Evolutionary conservation across 345 rosid genomes (phyloP), one percentile per base, ranked within the genome.

Genomic region (Anastatica hierochuntica): DNA sequence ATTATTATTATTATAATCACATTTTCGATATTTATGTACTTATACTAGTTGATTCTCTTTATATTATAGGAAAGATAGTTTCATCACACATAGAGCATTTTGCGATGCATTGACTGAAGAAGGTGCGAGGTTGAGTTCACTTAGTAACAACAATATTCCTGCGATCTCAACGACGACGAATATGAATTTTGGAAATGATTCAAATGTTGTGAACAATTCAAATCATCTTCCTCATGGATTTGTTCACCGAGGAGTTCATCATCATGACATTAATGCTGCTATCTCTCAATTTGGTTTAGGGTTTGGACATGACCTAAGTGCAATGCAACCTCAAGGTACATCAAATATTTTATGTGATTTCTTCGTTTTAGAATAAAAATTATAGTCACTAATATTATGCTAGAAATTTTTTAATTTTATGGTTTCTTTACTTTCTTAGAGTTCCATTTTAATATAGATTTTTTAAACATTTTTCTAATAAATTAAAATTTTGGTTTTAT

Each of bases 91-190:
- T 53, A 76, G 98, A 70, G 98, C 98, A 10, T 90, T 90, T 36
- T 90, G 98, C 13, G 98, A 90, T 37, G 96, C 98, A 35, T 74
- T 90, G 31, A 79, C 89, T 1, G 98, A 86, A 52, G 96, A 90
- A 52, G 76, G 85, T 57, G 79, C 80, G 10, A 82, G 94, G 58
- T 56, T 79, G 67, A 76, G 71, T 44, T 74, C 95, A 6, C 75
- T 55, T 10, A 27, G 41, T 47, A 53, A 29, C n/a, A 38, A 45
- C 55, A 53, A 45, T 49, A 53, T 45, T 46, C 51, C 61, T 1
- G 40, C 62, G 27, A 53, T 27, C 36, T 3, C 3, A 2, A 2
- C 24, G 2, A 29, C 81, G 4, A 58, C 84, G 4, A 82, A 82
- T 69, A 79, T 86, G 12, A 82, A 66, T 57, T 84, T 86, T 66